Conservation (phyloP, 1,284 basidiomycete species). For the Cyathus olla region DNA sequence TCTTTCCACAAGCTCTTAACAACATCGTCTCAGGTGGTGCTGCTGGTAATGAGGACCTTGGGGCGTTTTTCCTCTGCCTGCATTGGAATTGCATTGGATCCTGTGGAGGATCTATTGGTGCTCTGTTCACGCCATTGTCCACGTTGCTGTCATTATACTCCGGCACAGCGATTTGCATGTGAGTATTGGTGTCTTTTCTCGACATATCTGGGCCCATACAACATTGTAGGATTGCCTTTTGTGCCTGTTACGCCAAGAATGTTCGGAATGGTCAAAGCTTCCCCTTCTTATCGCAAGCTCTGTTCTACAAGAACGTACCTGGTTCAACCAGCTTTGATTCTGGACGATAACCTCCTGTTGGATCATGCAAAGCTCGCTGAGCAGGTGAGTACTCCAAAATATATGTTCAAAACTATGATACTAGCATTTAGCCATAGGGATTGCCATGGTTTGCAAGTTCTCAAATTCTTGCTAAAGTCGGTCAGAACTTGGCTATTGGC, state of each 20-base stretch:
- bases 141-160: conserved; percentile 53
- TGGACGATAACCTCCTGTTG: conserved; percentile 52
- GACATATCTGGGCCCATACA: not conserved
- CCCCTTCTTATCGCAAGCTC: conserved; percentile 59
- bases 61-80: conserved; percentile 61
- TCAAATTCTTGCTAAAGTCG: conserved; percentile 53
- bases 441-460: conserved; percentile 57
- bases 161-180: conserved; percentile 54
- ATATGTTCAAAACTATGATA: not conserved
- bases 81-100: conserved; percentile 70
- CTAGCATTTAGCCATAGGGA: conserved; percentile 29
- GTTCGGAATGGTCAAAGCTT: conserved; percentile 56
- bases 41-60: conserved; percentile 59
- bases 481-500: conserved; percentile 51
- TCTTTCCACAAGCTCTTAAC: conserved; percentile 1
- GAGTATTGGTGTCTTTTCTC: too few relatives aligned
- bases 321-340: conserved; percentile 46
- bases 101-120: conserved; percentile 51
- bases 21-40: conserved; percentile 45
- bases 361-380: conserved; percentile 50
- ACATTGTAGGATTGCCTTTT: conserved; percentile 46
- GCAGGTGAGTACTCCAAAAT: conserved; percentile 24
- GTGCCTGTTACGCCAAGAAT: conserved; percentile 47
- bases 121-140: conserved; percentile 56
- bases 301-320: conserved; percentile 53